phyloP scores from a whole-genome alignment of 495 filamentous ascomycete genomes.

The Annulohypoxylon bovei region DNA sequence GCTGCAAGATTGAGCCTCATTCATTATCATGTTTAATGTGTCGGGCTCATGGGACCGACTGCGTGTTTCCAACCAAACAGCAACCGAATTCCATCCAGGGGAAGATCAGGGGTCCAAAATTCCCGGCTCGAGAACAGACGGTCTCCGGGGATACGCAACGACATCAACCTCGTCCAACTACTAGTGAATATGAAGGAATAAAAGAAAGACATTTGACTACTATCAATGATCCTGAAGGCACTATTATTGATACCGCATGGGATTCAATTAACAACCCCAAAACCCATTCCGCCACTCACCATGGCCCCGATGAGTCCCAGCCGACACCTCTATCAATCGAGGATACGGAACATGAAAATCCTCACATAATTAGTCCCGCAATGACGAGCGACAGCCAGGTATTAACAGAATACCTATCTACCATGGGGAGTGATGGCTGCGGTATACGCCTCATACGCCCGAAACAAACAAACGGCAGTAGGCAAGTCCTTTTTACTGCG shows the following conservation, averaged over 20 bases:
- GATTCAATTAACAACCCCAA: background rate
- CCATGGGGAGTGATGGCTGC: background rate
- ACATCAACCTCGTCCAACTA: background rate
- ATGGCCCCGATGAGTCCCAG: background rate
- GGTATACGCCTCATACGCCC: constrained; percentile 14
- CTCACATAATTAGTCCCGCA: constrained; percentile 6
- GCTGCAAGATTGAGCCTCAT: constrained; percentile 17
- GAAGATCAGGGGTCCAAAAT: background rate
- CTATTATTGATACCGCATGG: background rate
- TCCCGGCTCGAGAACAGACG: background rate
- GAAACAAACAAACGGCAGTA: background rate
- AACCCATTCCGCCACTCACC: background rate
- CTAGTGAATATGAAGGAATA: background rate
- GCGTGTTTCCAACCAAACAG: background rate
- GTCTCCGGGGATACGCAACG: background rate
- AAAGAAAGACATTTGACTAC: background rate
- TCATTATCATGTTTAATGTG: constrained; percentile 4
- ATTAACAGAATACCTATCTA: background rate
- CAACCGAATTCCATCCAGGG: background rate
- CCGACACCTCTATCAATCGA: constrained; percentile 10
- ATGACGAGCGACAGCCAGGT: constrained; percentile 11
- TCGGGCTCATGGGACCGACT: constrained; percentile 1
- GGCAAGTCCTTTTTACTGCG: constrained; percentile 1
- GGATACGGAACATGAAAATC: constrained; percentile 9
- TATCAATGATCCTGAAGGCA: background rate